Evolutionary conservation across 192 early-diverging fungal genomes (phyloP).

Genomic region (Coemansia furcata): DNA sequence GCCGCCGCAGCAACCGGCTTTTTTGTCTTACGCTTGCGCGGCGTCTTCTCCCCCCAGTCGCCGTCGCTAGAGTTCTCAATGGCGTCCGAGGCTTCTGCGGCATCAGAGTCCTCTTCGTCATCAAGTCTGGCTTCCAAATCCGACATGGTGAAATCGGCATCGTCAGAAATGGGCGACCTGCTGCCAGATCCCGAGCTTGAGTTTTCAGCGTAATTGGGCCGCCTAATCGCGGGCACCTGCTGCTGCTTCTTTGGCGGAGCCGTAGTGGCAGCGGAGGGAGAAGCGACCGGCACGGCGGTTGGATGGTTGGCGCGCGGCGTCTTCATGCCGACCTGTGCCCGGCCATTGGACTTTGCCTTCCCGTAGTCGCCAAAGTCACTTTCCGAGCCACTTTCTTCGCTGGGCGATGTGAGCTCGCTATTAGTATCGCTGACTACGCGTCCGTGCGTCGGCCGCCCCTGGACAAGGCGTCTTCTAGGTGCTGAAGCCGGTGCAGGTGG

Average conservation of each 20-base stretch:
- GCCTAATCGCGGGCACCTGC: neutral
- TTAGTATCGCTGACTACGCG: slow-evolving; percentile 52
- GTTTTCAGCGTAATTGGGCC: slow-evolving; percentile 20
- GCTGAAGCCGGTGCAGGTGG: neutral
- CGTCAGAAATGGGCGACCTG: slow-evolving; percentile 31
- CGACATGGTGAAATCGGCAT: slow-evolving; percentile 43
- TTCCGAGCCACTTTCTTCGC: slow-evolving; percentile 17
- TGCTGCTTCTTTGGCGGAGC: neutral
- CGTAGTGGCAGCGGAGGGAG: neutral
- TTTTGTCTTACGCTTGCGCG: slow-evolving; percentile 53
- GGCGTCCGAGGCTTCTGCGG: slow-evolving; percentile 26
- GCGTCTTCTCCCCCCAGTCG: slow-evolving; percentile 42
- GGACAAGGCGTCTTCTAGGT: slow-evolving; percentile 25
- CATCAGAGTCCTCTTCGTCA: slow-evolving; percentile 53
- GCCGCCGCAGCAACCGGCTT: slow-evolving; percentile 11
- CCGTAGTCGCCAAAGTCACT: slow-evolving; percentile 45
- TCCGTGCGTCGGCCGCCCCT: slow-evolving; percentile 34
- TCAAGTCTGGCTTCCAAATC: slow-evolving; percentile 29
- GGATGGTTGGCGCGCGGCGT: slow-evolving; percentile 36
- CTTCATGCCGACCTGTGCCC: slow-evolving; percentile 49
- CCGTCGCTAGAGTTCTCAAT: slow-evolving; percentile 49
- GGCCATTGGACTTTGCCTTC: slow-evolving; percentile 7
- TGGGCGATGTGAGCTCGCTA: slow-evolving; percentile 42
- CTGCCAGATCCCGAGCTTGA: slow-evolving; percentile 25
- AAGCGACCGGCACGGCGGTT: neutral